Base-by-base conservation (phyloP, 2,329 filamentous ascomycete species). In the Trichoderma endophyticum region DNA sequence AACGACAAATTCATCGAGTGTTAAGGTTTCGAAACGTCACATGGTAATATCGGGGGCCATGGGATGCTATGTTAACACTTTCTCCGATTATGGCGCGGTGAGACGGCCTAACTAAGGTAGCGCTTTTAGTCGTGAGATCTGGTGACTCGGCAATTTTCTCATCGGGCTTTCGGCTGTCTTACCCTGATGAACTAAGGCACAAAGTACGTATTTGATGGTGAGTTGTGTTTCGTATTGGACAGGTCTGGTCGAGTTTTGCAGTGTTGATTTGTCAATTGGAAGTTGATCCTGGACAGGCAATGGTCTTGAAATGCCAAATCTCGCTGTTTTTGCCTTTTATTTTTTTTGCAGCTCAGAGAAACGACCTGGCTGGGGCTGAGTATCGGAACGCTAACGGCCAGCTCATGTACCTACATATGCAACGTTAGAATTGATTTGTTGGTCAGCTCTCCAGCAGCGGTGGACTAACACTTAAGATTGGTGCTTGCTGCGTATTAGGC, bases 1-100 rank as follows among this genome's bases (percentile, higher is more conserved):
- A 57, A n/a, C 30, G 54, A 57, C 26, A 28, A 6, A 18, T 57
- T n/a, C 6, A 30, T 39, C 14, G 4, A 14, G n/a, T n/a, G 11
- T 62, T 36, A 61, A 62, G 57, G 57, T 70, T 70, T 70, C 39
- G 57, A 70, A 70, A 34, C 39, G n/a, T 67, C 57, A 61, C 57
- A 70, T 54, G 26, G 36, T 26, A 48, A 60, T 60, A 60, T 59
- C 24, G 65, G 56, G 54, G 54, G n/a, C 34, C 28, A 8, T 12
- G 26, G 54, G 36, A 60, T 21, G 54, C 26, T 68, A 28, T 18
- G n/a, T 43, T n/a, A 36, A 51, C 18, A 36, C 48, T 48, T 21
- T 28, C 65, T 60, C 65, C 54, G n/a, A 69, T 34, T 14, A 54
- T 36, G 26, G 36, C 67, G 34, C 21, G 57, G 57, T 28, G 26